Conservation (phyloP, 331 rosid genomes). For the Quercus tomentella region DNA sequence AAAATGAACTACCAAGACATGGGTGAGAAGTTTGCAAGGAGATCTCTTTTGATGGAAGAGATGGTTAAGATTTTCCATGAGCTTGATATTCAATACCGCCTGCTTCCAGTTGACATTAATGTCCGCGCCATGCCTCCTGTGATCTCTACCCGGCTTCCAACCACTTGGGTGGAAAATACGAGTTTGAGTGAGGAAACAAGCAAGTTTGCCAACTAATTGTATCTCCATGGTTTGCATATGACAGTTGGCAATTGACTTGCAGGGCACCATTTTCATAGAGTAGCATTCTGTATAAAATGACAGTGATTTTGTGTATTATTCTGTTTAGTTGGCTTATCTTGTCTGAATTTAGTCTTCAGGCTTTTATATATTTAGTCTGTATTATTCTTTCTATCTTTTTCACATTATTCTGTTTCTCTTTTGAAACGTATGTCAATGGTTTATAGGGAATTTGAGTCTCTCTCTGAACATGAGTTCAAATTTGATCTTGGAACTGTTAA, state of each 20-base stretch:
- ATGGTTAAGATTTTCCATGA: constrained; percentile 67
- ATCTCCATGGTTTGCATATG: background rate
- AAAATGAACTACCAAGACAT: constrained; percentile 83
- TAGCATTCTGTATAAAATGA: constrained; percentile 23
- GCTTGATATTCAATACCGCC: constrained; percentile 71
- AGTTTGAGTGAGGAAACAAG: constrained; percentile 25
- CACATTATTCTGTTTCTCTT: too few species aligned
- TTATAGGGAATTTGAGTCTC: background rate
- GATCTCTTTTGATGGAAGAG: constrained; percentile 72
- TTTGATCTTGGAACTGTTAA: too few species aligned
- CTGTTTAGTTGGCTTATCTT: background rate
- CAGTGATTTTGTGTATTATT: background rate
- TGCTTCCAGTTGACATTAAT: constrained; percentile 61
- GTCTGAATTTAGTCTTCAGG: background rate
- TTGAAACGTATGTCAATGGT: too few species aligned
- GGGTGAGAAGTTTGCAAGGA: constrained; percentile 68
- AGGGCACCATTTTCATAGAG: constrained; percentile 1
- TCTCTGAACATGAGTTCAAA: background rate
- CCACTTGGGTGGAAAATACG: constrained; percentile 39
- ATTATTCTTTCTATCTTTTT: background rate
- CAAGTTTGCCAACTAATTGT: background rate
- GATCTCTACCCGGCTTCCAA: constrained; percentile 47
- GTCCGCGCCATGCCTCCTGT: constrained; percentile 53
- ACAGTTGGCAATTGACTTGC: background rate
- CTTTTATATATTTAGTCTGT: too few species aligned